Evolutionary conservation across 2,329 filamentous ascomycete genomes (phyloP).

Genomic region (Fusarium siculi): DNA sequence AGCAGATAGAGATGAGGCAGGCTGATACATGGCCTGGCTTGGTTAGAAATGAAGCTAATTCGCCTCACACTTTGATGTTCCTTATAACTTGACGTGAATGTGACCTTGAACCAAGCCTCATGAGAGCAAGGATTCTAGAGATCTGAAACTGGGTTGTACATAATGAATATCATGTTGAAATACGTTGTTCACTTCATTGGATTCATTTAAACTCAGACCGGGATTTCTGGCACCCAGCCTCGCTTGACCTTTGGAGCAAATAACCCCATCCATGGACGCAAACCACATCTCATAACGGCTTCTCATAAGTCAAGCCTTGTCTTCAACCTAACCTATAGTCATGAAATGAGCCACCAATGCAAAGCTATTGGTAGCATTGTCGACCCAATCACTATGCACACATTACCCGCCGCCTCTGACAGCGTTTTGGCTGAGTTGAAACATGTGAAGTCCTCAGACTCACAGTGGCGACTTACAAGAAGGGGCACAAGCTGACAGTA

Average conservation of each 20-base stretch:
- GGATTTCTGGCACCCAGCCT: neutral
- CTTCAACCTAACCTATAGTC: neutral
- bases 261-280: neutral
- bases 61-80: slow-evolving; percentile 13
- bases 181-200: neutral
- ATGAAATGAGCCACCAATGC: neutral
- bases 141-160: no score
- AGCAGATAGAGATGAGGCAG: slow-evolving; percentile 37
- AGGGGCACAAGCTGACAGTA: slow-evolving; percentile 3
- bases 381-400: neutral
- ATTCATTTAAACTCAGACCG: no score
- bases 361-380: neutral
- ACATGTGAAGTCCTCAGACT: neutral
- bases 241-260: neutral
- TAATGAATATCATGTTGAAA: no score
- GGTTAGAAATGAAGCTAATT: slow-evolving; percentile 53
- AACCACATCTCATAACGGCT: neutral
- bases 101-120: neutral
- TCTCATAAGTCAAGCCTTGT: neutral
- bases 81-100: neutral
- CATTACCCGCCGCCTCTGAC: neutral
- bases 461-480: slow-evolving; percentile 6
- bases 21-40: slow-evolving; percentile 21
- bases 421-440: neutral
- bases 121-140: neutral